phyloP scores from a whole-genome alignment of 768 basidiomycete genomes.

The Tubosaeta sp. region DNA sequence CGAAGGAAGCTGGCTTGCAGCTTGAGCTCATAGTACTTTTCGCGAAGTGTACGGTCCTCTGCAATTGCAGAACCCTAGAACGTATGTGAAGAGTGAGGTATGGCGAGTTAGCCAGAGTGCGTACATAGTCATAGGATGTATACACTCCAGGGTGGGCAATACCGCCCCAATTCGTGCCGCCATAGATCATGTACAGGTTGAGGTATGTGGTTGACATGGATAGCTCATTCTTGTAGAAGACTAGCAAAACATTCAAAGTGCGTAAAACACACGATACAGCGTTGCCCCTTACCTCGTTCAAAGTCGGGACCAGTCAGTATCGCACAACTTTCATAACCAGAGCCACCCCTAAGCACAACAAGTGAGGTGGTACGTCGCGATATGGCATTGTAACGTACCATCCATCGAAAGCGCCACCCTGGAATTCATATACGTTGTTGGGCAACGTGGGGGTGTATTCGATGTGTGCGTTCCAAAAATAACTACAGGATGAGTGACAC shows the following conservation, averaged over 20 bases:
- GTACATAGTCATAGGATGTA: slow-evolving; percentile 58
- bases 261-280: background rate
- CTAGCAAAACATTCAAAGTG: slow-evolving; percentile 5
- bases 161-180: slow-evolving; percentile 61
- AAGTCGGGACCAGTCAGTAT: slow-evolving; percentile 23
- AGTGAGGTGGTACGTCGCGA: background rate
- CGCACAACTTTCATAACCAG: slow-evolving; percentile 19
- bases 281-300: slow-evolving; percentile 16
- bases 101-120: background rate
- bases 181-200: slow-evolving; percentile 58
- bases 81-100: background rate
- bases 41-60: slow-evolving; percentile 48
- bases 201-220: slow-evolving; percentile 14
- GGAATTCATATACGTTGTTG: slow-evolving; percentile 22
- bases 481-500: slow-evolving; percentile 1
- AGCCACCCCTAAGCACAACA: slow-evolving; percentile 17
- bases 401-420: slow-evolving; percentile 50
- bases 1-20: slow-evolving; percentile 48
- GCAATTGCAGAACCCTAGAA: slow-evolving; percentile 45
- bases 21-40: slow-evolving; percentile 53
- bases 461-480: slow-evolving; percentile 40
- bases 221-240: slow-evolving; percentile 21
- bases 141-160: slow-evolving; percentile 55
- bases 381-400: slow-evolving; percentile 38
- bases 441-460: slow-evolving; percentile 18